Conservation (phyloP, 2,329 filamentous ascomycete species). For the Cercospora sojina region DNA sequence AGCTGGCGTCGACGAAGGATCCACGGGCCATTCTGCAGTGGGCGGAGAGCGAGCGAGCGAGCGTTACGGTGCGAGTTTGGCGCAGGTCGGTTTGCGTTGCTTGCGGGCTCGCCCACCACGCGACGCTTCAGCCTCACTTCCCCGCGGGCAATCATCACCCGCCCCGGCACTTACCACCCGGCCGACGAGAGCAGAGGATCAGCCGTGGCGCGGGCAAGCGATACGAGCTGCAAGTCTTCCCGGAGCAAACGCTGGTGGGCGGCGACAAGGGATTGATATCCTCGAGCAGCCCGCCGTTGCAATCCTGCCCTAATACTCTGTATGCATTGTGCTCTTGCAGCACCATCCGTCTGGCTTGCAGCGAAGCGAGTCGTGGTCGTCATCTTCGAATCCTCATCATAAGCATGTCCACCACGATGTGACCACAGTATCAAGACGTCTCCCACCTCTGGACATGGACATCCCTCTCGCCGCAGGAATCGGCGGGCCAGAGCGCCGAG, state of each 20-base stretch:
- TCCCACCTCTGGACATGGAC: background rate
- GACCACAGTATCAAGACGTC: background rate
- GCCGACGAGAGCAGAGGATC: background rate
- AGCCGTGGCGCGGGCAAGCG: background rate
- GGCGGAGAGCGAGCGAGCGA: background rate
- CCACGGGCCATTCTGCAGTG: background rate
- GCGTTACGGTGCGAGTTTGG: background rate
- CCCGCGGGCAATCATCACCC: slow-evolving; percentile 12
- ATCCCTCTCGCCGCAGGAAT: background rate
- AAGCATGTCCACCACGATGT: background rate
- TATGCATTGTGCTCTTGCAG: background rate
- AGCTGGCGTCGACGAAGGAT: background rate
- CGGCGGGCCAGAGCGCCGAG: background rate
- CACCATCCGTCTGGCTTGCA: background rate
- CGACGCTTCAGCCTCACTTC: slow-evolving; percentile 8
- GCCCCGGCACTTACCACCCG: background rate
- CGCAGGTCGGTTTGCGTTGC: background rate
- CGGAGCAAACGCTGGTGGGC: background rate
- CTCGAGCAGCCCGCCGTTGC: background rate
- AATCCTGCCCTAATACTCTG: background rate
- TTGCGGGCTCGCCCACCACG: background rate
- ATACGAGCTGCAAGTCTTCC: slow-evolving; percentile 9
- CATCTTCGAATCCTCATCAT: background rate
- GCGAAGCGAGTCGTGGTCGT: background rate
- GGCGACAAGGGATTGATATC: background rate